Conservation (phyloP, 495 filamentous ascomycete species). For the Hypoxylon cercidicola region DNA sequence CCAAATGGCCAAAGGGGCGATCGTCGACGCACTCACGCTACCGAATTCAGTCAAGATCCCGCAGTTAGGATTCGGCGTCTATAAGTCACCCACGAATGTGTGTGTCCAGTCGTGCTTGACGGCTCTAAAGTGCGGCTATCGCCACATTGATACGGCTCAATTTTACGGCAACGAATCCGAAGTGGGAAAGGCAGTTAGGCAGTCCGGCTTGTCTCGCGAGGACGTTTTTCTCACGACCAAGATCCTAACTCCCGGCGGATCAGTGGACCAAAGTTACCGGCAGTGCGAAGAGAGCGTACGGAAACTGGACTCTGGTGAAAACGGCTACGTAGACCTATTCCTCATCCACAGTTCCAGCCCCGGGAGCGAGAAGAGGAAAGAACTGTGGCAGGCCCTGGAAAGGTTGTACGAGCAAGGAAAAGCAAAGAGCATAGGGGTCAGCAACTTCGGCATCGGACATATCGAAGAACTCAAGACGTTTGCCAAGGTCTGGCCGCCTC, state of each 20-base stretch:
- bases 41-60: slow-evolving; percentile 69
- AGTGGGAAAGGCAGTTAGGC: slow-evolving; percentile 70
- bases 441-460: slow-evolving; percentile 72
- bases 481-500: slow-evolving; percentile 70
- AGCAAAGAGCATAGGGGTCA: slow-evolving; percentile 73
- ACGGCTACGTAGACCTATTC: slow-evolving; percentile 76
- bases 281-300: slow-evolving; percentile 69
- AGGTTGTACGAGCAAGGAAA: slow-evolving; percentile 66
- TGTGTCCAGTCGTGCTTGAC: slow-evolving; percentile 63
- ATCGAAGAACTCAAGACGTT: slow-evolving; percentile 71
- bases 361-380: slow-evolving; percentile 63
- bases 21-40: slow-evolving; percentile 65
- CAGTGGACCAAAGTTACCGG: slow-evolving; percentile 66
- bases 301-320: slow-evolving; percentile 64
- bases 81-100: slow-evolving; percentile 61
- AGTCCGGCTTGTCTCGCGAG: slow-evolving; percentile 63
- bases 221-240: slow-evolving; percentile 76
- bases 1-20: slow-evolving; percentile 5
- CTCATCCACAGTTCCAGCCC: slow-evolving; percentile 71
- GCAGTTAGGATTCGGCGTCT: slow-evolving; percentile 80
- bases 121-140: slow-evolving; percentile 73
- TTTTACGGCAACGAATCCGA: slow-evolving; percentile 74
- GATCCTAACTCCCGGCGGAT: slow-evolving; percentile 66
- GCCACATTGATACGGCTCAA: slow-evolving; percentile 79
- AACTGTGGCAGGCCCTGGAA: slow-evolving; percentile 75